Conservation (phyloP, 2,329 filamentous ascomycete species). For the Macroventuria anomochaeta region DNA sequence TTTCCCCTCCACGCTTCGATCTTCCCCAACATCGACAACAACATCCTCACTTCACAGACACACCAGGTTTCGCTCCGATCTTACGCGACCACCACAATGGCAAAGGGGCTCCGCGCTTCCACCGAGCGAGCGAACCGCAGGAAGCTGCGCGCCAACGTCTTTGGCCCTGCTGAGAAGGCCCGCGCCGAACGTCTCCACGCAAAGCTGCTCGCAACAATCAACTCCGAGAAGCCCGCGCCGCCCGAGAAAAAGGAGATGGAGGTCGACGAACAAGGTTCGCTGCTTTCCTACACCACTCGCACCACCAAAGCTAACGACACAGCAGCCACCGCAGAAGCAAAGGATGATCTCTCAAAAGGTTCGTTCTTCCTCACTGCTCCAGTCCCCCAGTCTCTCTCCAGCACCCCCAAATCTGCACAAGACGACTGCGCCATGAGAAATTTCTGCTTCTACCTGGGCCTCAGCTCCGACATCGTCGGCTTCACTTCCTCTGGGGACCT, state of each 20-base stretch:
- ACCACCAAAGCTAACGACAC: conserved; percentile 1
- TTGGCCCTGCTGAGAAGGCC: conserved; percentile 80
- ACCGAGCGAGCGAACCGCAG: conserved; percentile 82
- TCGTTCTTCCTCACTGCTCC: conserved; percentile 40
- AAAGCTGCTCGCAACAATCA: conserved; percentile 81
- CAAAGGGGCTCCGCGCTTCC: conserved; percentile 83
- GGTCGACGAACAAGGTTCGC: conserved; percentile 51
- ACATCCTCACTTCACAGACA: conserved; percentile 18
- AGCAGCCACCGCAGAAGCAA: conserved; percentile 25
- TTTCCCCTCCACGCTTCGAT: conserved; percentile 15
- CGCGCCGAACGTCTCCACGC: conserved; percentile 83
- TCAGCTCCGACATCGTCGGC: conserved; percentile 49
- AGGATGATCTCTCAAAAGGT: conserved; percentile 42
- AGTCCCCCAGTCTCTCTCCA: conserved; percentile 35
- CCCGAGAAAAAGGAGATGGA: conserved; percentile 52
- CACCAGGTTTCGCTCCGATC: conserved; percentile 8
- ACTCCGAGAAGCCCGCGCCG: conserved; percentile 70
- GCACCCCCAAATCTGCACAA: conserved; percentile 16
- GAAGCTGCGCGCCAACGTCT: conserved; percentile 79
- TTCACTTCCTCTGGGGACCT: conserved; percentile 46
- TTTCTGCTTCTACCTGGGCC: conserved; percentile 49
- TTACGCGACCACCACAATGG: conserved; percentile 73
- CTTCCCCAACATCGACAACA: background rate
- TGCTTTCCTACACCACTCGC: background rate
- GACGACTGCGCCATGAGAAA: conserved; percentile 33